Base-by-base conservation (phyloP, 2,329 filamentous ascomycete species). In the Fusarium solani-melongenae region DNA sequence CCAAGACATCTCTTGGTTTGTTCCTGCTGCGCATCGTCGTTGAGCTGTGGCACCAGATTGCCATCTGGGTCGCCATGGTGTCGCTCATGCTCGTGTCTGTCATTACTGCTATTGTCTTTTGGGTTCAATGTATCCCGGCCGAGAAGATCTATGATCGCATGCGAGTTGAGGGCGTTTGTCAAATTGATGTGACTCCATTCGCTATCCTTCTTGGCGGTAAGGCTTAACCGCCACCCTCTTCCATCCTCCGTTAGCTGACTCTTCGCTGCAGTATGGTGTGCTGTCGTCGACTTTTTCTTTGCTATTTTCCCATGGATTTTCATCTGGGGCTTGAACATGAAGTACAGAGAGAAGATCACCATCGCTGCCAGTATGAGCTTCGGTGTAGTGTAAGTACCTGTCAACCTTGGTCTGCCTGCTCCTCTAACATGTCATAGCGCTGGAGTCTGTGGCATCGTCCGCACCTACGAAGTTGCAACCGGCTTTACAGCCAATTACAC, bases 291-390 rank as follows among this genome's bases (percentile, higher is more conserved):
- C 64, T 83, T 84, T 49, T 81, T 81, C 69, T 83, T 83, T 53
- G 82, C 82, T 46, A 71, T 79, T 8, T 82, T 85, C 14, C 84
- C 84, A 0, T 86, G 84, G 83, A 75, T 84, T 6, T 78, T 86
- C 17, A 80, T 86, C 20, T 84, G 83, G 83, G 79, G 80, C 2
- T 67, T 86, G 10, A 82, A 83, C 39, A 86, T 86, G 83, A 82
- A 83, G 39, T 79, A 79, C 14, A 79, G 81, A 12, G 84, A 86
- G 38, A 86, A 85, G 73, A 77, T 85, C 7, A 80, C 81, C 17
- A 79, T 86, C 6, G 80, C 82, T 1, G 75, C 79, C 14, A 82
- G 83, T 46, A 81, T 86, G 74, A 85, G 84, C 57, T 69, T 85
- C 12, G 83, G 83, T 2, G 66, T 84, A 2, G 80, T 85, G 83